Base-by-base conservation (phyloP, 176 grass and related monocot genomes). In the Lolium rigidum region DNA sequence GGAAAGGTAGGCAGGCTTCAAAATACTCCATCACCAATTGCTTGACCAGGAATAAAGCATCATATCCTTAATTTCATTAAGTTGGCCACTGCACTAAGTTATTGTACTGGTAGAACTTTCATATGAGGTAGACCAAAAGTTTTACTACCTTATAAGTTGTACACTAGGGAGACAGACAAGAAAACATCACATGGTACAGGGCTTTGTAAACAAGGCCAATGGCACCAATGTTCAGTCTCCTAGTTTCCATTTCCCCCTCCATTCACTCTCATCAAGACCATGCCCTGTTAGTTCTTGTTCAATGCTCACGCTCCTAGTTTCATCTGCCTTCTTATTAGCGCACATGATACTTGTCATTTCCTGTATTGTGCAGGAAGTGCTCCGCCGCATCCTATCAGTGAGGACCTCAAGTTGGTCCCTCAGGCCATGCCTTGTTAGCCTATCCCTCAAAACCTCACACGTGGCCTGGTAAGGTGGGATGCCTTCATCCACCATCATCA, bases 401-500 rank as follows among this genome's bases (percentile, higher is more conserved):
- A 99, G 70, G 22, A 92, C 80, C 52, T 57, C 77, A 60, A 93
- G 78, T 77, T 89, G 86, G 39, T 94, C 88, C 78, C 85, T 83
- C 61, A 93, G 85, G 10, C 94, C 87, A 54, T 90, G 66, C 82
- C 80, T 89, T 14, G 89, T 85, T 63, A 99, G 70, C 62, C 86
- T 94, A 64, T 96, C 88, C 71, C 92, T 96, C 51, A 99, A 55
- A 56, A 96, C 82, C 79, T 88, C 73, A 85, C 92, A 99, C 57
- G 97, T 99, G 48, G 78, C 85, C 28, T 75, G 82, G 68, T 96
- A 99, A 87, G 94, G 97, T 15, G 97, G 94, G 81, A 96, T 92
- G 22, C 97, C 94, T 21, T 96, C 90, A 85, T 92, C 90, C 17
- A 96, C 92, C 97, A 99, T 96, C 77, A 77, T 90, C 90, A 96